Evolutionary conservation across 2,329 filamentous ascomycete species (phyloP).

Genomic region (Coniochaeta prunicola): DNA sequence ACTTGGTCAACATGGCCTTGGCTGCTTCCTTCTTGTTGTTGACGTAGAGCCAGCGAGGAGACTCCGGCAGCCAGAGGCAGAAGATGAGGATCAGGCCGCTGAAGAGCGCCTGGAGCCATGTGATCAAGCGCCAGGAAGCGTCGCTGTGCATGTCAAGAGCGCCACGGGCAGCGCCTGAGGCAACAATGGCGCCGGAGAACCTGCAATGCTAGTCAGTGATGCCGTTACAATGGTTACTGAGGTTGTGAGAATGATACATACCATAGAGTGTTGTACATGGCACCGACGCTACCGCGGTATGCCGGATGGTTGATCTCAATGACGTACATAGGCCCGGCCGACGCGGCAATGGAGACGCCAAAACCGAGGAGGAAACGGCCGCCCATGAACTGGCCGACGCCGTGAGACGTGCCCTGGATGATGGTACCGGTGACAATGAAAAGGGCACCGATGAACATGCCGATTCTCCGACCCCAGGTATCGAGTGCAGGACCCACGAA

Average conservation of each 20-base stretch:
- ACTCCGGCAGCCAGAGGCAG: constrained; percentile 23
- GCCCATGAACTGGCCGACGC: constrained; percentile 36
- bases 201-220: not conserved
- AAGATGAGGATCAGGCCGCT: constrained; percentile 27
- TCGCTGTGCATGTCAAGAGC: constrained; percentile 28
- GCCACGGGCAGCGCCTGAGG: constrained; percentile 40
- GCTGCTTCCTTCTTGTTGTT: constrained; percentile 20
- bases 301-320: constrained; percentile 36
- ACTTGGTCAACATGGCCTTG: constrained; percentile 21
- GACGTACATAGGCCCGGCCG: constrained; percentile 39
- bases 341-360: constrained; percentile 37
- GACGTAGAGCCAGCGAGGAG: constrained; percentile 22
- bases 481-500: constrained; percentile 40
- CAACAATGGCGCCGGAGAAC: constrained; percentile 42
- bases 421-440: constrained; percentile 37
- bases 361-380: constrained; percentile 58
- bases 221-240: not conserved
- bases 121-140: constrained; percentile 31
- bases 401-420: constrained; percentile 34
- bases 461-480: constrained; percentile 36
- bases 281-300: constrained; percentile 33
- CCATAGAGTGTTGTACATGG: constrained; percentile 36
- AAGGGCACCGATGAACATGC: constrained; percentile 37
- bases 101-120: constrained; percentile 36
- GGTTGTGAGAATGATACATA: not conserved